phyloP scores from a whole-genome alignment of 257 asterid genomes.

The Solanum gracilifrons region DNA sequence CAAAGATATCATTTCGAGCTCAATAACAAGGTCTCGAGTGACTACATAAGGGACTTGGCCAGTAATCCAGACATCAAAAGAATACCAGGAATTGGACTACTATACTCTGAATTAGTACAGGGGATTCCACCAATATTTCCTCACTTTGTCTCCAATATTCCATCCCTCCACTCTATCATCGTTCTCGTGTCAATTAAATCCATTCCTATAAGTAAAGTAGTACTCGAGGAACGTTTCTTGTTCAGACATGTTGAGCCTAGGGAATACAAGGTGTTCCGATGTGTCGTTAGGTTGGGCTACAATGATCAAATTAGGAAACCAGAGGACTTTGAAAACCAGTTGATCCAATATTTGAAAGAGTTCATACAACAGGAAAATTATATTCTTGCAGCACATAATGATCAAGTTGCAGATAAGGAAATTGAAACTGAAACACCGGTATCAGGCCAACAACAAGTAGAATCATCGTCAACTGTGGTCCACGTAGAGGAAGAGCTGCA shows the following conservation, averaged over 20 bases:
- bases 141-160: slow-evolving; percentile 44
- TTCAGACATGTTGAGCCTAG: slow-evolving; percentile 45
- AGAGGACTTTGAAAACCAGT: slow-evolving; percentile 29
- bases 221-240: slow-evolving; percentile 39
- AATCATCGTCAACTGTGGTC: slow-evolving; percentile 10
- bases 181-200: slow-evolving; percentile 63
- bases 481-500: slow-evolving; percentile 19
- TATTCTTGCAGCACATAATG: slow-evolving; percentile 14
- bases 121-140: slow-evolving; percentile 69
- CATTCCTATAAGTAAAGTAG: slow-evolving; percentile 51
- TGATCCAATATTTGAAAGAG: slow-evolving; percentile 35
- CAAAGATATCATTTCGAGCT: slow-evolving; percentile 49
- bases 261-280: slow-evolving; percentile 34
- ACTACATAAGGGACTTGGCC: slow-evolving; percentile 27
- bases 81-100: slow-evolving; percentile 57
- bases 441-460: neutral
- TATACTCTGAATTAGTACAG: slow-evolving; percentile 58
- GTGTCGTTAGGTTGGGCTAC: slow-evolving; percentile 62
- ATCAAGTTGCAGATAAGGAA: neutral
- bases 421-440: neutral
- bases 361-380: slow-evolving; percentile 35
- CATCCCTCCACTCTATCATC: slow-evolving; percentile 41
- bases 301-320: slow-evolving; percentile 44
- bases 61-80: slow-evolving; percentile 13
- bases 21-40: slow-evolving; percentile 41